phyloP scores from a whole-genome alignment of 1,284 basidiomycete species.

The Heterobasidion annosum region DNA sequence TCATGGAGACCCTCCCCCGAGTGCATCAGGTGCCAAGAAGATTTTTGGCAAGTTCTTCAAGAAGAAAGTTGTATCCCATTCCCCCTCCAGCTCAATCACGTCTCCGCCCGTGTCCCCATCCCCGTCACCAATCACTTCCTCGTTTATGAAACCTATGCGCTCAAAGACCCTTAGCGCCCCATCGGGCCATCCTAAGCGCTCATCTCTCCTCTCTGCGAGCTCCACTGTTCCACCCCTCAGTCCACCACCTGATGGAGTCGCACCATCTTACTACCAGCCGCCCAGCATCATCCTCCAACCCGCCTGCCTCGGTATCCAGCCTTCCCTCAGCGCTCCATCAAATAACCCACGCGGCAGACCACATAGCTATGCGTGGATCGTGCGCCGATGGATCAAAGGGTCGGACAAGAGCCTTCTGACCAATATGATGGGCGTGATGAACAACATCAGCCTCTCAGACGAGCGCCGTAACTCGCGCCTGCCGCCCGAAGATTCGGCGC shows the following conservation, averaged over 20 bases:
- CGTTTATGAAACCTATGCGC: conserved; percentile 4
- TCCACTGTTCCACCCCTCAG: neutral
- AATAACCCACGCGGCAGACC: conserved; percentile 36
- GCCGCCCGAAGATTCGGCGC: conserved; percentile 7
- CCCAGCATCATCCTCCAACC: conserved; percentile 22
- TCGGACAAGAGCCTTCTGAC: conserved; percentile 25
- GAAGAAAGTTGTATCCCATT: conserved; percentile 32
- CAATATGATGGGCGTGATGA: conserved; percentile 29
- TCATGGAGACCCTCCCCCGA: conserved; percentile 13
- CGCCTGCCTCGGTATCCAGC: conserved; percentile 57
- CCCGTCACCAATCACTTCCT: conserved; percentile 5
- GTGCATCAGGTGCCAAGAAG: conserved; percentile 36
- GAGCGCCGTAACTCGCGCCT: conserved; percentile 9
- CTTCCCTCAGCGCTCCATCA: conserved; percentile 34
- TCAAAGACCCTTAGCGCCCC: conserved; percentile 9
- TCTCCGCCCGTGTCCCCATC: conserved; percentile 15
- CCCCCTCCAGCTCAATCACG: conserved; percentile 2
- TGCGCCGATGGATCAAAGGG: conserved; percentile 73
- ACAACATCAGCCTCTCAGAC: conserved; percentile 12
- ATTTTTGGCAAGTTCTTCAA: conserved; percentile 72
- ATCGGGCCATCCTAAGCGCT: conserved; percentile 11
- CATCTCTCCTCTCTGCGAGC: conserved; percentile 11
- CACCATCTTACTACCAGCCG: conserved; percentile 3
- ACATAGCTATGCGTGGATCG: conserved; percentile 74
- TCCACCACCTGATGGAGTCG: conserved; percentile 1